Conservation (phyloP, 176 grass and related monocot species). For the Tillandsia fasciculata region DNA sequence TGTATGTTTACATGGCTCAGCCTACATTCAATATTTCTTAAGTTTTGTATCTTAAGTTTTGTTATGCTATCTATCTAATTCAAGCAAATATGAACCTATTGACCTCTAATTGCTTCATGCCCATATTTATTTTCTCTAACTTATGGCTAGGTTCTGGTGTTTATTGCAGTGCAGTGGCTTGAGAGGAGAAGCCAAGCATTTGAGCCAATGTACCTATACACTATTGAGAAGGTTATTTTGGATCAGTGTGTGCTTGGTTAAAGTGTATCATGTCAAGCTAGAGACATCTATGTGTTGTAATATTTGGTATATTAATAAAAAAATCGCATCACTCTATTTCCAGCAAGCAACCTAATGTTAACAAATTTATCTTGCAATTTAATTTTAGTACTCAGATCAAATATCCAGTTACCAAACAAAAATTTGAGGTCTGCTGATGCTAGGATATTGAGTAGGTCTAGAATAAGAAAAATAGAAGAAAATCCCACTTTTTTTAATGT, state of each 20-base stretch:
- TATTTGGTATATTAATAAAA: too few relatives aligned
- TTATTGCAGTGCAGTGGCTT: constrained; percentile 82
- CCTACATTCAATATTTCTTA: too few relatives aligned
- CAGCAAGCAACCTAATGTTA: neutral
- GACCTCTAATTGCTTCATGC: constrained; percentile 12
- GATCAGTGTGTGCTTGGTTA: neutral
- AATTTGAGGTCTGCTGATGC: neutral
- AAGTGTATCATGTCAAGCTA: neutral
- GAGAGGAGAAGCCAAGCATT: constrained; percentile 92
- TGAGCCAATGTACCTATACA: constrained; percentile 89
- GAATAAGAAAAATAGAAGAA: neutral
- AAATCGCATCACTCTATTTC: neutral
- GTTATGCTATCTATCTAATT: neutral
- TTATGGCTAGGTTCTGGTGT: constrained; percentile 29
- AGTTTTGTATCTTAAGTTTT: neutral
- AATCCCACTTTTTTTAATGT: neutral
- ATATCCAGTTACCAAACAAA: neutral
- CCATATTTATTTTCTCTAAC: constrained; percentile 26
- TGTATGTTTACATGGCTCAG: neutral
- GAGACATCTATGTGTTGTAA: neutral
- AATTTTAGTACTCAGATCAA: neutral
- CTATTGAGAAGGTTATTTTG: constrained; percentile 60
- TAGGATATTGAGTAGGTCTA: neutral
- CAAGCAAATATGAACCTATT: too few relatives aligned
- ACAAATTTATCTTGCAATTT: neutral